Evolutionary conservation across 768 basidiomycete species (phyloP), one percentile per base, ranked within the genome.

Genomic region (Dacryopinax spathularia): DNA sequence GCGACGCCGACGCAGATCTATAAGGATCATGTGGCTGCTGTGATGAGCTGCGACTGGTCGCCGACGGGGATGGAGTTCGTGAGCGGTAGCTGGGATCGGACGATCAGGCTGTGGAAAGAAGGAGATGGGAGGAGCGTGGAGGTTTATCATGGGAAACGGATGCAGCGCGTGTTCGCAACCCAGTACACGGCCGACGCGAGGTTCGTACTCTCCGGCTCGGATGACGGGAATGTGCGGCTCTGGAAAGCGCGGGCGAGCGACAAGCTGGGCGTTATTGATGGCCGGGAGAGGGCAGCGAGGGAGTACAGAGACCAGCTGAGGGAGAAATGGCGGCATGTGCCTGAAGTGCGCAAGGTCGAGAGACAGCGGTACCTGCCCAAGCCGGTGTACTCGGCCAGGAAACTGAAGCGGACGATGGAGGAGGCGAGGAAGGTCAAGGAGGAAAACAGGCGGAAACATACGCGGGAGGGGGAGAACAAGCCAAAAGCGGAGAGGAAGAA

Each of bases 61-160:
- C 96, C 96, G 0, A 98, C 94, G 0, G 96, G 96, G 12, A 79
- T 87, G 34, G 94, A 93, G 70, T 96, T 98, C 72, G 94, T 97
- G 29, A 91, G 89, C 66, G 96, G 96, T 12, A 89, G 91, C 1
- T 98, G 95, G 87, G 96, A 99, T 73, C 82, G 94, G 44, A 97
- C 94, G 1, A 80, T 97, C 44, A 79, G 94, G 65, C 82, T 98
- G 73, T 99, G 95, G 95, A 85, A 86, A 68, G 85, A 91, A 68
- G 90, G 88, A 29, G 82, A 80, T 39, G 93, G 94, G 0, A 83
- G 83, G 33, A 80, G 81, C 6, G 83, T 88, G 16, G 95, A 98
- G 72, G 87, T 93, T 6, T 99, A 98, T 71, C 95, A 98, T 73
- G 95, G 93, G 16, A 98, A 98, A 76, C 89, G 96, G 44, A 99